Evolutionary conservation across 2,329 filamentous ascomycete species (phyloP).

Genomic region (Clathrospora elynae): DNA sequence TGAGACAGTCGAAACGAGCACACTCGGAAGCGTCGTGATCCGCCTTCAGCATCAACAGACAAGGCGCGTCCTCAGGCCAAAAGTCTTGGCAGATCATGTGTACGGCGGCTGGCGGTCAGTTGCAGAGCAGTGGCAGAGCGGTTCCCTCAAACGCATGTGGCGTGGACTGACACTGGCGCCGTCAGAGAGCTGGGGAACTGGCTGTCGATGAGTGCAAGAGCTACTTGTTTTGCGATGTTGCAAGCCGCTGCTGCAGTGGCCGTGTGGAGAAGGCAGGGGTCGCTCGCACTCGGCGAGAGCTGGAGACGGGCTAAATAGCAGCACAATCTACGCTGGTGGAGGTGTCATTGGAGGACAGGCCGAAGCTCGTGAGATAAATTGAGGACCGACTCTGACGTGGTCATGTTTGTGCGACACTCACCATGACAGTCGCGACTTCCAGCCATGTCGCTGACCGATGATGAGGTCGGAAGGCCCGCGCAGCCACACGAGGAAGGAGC

Average conservation of each 20-base stretch:
- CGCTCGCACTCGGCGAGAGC: conserved; percentile 9
- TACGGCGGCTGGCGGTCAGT: conserved; percentile 32
- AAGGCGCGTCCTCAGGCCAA: conserved; percentile 30
- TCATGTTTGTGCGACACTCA: conserved; percentile 22
- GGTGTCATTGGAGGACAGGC: conserved; percentile 15
- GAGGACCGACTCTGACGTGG: conserved; percentile 19
- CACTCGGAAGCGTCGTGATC: conserved; percentile 39
- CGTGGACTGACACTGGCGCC: conserved; percentile 38
- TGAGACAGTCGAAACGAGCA: conserved; percentile 46
- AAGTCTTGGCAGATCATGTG: conserved; percentile 29
- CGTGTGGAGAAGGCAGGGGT: conserved; percentile 26
- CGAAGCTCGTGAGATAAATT: conserved; percentile 14
- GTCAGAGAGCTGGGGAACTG: conserved; percentile 29
- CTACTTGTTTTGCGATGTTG: conserved; percentile 6
- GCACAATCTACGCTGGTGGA: conserved; percentile 9
- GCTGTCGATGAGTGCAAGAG: conserved; percentile 10
- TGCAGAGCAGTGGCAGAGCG: conserved; percentile 31
- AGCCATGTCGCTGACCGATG: conserved; percentile 25
- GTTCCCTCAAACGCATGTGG: conserved; percentile 39
- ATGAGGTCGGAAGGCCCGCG: conserved; percentile 17
- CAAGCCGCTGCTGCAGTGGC: conserved; percentile 18
- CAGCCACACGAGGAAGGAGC: conserved; percentile 22
- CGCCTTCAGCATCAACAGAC: conserved; percentile 42
- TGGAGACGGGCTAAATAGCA: conserved; percentile 15
- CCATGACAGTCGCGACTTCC: conserved; percentile 21